Evolutionary conservation across 768 basidiomycete species (phyloP).

Genomic region (Fistulinella prunicolor): DNA sequence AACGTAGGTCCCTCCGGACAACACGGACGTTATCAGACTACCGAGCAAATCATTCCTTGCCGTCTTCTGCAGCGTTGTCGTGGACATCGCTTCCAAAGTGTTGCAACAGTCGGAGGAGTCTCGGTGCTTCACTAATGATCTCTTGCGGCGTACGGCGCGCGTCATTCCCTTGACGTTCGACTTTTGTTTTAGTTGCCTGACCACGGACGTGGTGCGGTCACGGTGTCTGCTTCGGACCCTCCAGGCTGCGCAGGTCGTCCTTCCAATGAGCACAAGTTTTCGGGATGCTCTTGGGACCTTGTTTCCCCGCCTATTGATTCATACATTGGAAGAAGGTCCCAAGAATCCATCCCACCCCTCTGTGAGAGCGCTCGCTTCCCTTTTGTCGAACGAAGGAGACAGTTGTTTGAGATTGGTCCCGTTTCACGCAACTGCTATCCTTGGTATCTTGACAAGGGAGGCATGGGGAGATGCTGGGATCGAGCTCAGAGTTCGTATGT

Average conservation of each 20-base stretch:
- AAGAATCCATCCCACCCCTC: constrained; percentile 20
- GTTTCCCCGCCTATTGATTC: constrained; percentile 24
- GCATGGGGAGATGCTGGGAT: constrained; percentile 35
- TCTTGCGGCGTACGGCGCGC: constrained; percentile 41
- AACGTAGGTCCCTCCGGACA: constrained; percentile 34
- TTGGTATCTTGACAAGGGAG: constrained; percentile 40
- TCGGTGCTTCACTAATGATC: constrained; percentile 50
- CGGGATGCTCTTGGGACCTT: constrained; percentile 33
- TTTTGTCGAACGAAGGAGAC: constrained; percentile 27
- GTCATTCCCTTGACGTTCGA: constrained; percentile 41
- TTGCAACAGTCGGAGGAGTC: constrained; percentile 43
- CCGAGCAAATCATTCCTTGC: constrained; percentile 41
- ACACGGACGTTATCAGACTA: constrained; percentile 36
- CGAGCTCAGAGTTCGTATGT: constrained; percentile 32
- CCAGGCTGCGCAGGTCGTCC: constrained; percentile 25
- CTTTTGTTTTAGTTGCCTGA: constrained; percentile 38
- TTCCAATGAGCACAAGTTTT: constrained; percentile 23
- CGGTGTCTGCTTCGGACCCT: constrained; percentile 42
- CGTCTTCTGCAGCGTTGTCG: constrained; percentile 44
- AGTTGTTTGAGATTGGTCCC: constrained; percentile 31
- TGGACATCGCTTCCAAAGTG: constrained; percentile 42
- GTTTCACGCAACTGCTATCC: constrained; percentile 30
- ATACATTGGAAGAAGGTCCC: constrained; percentile 45
- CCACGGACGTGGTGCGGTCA: constrained; percentile 33
- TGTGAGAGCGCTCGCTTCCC: constrained; percentile 13